Percentiles rank a stretch among this genome's conserved stretches.
Conservation (phyloP, 1,284 basidiomycete genomes). For the Microbotryomycetes sp. region DNA sequence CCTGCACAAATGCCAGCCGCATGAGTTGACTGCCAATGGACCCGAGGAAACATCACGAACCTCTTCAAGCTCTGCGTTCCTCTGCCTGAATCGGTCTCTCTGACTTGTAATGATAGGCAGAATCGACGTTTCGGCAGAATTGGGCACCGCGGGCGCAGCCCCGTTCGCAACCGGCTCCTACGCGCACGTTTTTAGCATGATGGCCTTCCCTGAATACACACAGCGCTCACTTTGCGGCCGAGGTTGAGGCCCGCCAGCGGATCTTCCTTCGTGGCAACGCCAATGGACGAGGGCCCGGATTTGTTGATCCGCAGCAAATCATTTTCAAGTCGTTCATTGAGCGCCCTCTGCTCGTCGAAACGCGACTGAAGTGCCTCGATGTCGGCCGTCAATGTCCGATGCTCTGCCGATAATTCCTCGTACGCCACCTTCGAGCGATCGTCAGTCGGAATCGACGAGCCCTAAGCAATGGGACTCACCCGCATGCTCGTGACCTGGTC, state of each 20-base stretch:
- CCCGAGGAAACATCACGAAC: slow-evolving; percentile 43
- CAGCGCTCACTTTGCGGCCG: slow-evolving; percentile 50
- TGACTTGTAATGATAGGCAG: slow-evolving; percentile 94
- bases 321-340: slow-evolving; percentile 85
- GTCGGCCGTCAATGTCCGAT: slow-evolving; percentile 55
- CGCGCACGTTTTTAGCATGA: too few relatives aligned
- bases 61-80: slow-evolving; percentile 94
- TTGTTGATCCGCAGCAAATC: slow-evolving; percentile 76
- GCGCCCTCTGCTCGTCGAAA: slow-evolving; percentile 61
- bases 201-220: too few relatives aligned
- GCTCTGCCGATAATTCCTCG: slow-evolving; percentile 63
- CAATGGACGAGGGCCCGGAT: neutral
- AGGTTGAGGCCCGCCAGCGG: slow-evolving; percentile 65
- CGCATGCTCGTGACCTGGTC: slow-evolving; percentile 88
- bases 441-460: neutral
- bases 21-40: neutral
- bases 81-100: slow-evolving; percentile 85
- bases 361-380: slow-evolving; percentile 57
- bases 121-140: slow-evolving; percentile 69
- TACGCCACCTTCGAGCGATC: slow-evolving; percentile 60
- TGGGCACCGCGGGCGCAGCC: slow-evolving; percentile 2
- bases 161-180: neutral
- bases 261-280: slow-evolving; percentile 39
- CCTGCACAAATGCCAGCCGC: slow-evolving; percentile 46
- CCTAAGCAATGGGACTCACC: slow-evolving; percentile 45